Evolutionary conservation across 2,329 filamentous ascomycete species (phyloP).

Genomic region (Aspergillus oerlinghausenensis): DNA sequence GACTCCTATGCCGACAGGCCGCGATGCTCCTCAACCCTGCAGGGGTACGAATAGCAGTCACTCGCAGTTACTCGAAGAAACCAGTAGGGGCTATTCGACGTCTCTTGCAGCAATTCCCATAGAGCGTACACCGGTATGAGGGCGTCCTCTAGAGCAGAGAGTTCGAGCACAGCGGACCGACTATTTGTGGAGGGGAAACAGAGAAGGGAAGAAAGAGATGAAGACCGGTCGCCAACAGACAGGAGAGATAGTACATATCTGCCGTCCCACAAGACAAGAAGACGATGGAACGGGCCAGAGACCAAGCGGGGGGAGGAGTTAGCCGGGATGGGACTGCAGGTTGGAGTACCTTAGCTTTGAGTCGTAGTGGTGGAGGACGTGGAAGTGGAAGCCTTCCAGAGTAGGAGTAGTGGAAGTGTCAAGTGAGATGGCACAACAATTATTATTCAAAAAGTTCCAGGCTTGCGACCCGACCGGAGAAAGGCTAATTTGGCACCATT

Average conservation of each 20-base stretch:
- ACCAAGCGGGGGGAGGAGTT: slow-evolving; percentile 2
- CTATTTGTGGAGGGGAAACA: slow-evolving; percentile 2
- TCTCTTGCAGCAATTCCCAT: not conserved
- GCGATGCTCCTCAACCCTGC: not conserved
- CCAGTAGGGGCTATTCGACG: not conserved
- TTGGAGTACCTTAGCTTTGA: not conserved
- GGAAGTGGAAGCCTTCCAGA: not conserved
- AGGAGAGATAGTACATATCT: slow-evolving; percentile 16
- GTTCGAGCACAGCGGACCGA: not conserved
- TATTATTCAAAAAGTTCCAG: not conserved
- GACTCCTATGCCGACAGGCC: not conserved
- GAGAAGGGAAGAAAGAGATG: slow-evolving; percentile 1
- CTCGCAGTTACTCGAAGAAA: not conserved
- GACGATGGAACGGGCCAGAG: not conserved
- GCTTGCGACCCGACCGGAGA: not conserved
- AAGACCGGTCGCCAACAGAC: slow-evolving; percentile 2
- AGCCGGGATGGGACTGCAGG: not conserved
- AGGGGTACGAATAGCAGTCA: not conserved
- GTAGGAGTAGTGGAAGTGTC: not conserved
- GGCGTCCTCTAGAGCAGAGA: not conserved
- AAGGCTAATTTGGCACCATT: not conserved
- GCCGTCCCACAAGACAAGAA: slow-evolving; percentile 15
- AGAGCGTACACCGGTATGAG: not conserved
- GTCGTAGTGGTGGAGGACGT: not conserved
- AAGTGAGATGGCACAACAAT: not conserved